Evolutionary conservation across 1,139 yeast species (phyloP).

Genomic region (Kodamaea suecica): DNA sequence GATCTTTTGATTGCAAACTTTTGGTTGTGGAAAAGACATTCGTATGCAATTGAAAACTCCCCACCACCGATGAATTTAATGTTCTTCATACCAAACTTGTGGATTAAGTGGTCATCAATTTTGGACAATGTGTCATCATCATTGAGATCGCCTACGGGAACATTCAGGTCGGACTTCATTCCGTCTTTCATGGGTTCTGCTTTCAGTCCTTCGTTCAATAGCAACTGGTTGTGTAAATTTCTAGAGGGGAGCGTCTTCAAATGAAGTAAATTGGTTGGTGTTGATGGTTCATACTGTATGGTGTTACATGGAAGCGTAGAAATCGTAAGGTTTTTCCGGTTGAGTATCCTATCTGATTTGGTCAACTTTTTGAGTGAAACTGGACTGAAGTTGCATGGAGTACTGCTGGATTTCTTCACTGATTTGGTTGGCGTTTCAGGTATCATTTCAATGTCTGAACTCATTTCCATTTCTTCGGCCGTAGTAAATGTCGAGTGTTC

Average conservation of each 20-base stretch:
- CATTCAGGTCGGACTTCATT: too few relatives aligned
- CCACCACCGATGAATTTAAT: slow-evolving; percentile 77
- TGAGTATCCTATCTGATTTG: slow-evolving; percentile 3
- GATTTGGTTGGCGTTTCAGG: slow-evolving; percentile 48
- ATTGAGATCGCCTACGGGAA: too few relatives aligned
- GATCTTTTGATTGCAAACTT: slow-evolving; percentile 86
- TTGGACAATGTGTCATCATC: slow-evolving; percentile 12
- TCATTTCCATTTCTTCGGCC: background rate
- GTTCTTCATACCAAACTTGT: slow-evolving; percentile 62
- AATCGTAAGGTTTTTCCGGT: slow-evolving; percentile 10
- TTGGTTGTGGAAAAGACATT: slow-evolving; percentile 61
- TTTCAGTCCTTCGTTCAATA: background rate
- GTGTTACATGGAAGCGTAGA: slow-evolving; percentile 7
- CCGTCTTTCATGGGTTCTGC: slow-evolving; percentile 2
- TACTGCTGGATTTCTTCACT: slow-evolving; percentile 22
- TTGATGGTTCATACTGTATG: slow-evolving; percentile 25
- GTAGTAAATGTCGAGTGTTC: slow-evolving; percentile 22
- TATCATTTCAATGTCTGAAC: slow-evolving; percentile 20
- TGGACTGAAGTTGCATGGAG: slow-evolving; percentile 34
- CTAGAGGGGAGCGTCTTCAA: slow-evolving; percentile 12
- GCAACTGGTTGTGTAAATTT: slow-evolving; percentile 15
- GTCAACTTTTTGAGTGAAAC: slow-evolving; percentile 16
- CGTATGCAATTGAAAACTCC: slow-evolving; percentile 85
- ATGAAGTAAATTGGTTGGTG: slow-evolving; percentile 25
- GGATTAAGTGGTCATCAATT: slow-evolving; percentile 58